phyloP scores from a whole-genome alignment of 345 rosid species.

The Zanthoxylum bungeanum region DNA sequence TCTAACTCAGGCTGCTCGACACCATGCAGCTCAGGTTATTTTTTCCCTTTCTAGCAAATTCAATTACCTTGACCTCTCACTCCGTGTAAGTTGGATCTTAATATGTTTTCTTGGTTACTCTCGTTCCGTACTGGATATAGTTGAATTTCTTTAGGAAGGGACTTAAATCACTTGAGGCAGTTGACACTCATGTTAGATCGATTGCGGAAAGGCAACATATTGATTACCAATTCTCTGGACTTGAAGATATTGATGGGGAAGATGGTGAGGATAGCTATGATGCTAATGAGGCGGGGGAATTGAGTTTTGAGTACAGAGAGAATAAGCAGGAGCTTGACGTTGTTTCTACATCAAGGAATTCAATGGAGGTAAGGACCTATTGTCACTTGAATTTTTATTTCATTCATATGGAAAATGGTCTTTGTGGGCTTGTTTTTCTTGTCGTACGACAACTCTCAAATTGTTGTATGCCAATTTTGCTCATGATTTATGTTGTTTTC shows the following conservation, averaged over 20 bases:
- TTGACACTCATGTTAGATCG: slow-evolving; percentile 61
- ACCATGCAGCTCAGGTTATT: slow-evolving; percentile 95
- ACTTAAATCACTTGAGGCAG: slow-evolving; percentile 76
- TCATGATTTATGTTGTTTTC: background rate
- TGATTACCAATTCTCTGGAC: slow-evolving; percentile 70
- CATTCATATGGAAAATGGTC: slow-evolving; percentile 1
- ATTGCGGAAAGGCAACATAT: slow-evolving; percentile 77
- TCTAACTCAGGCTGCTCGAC: slow-evolving; percentile 92
- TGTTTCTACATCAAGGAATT: slow-evolving; percentile 48
- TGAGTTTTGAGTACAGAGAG: slow-evolving; percentile 74
- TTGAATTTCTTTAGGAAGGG: slow-evolving; percentile 80
- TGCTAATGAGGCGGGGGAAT: slow-evolving; percentile 55
- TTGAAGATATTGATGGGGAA: slow-evolving; percentile 58
- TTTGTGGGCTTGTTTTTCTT: background rate
- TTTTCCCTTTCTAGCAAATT: slow-evolving; percentile 4
- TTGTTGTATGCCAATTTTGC: background rate
- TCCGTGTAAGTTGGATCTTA: slow-evolving; percentile 7
- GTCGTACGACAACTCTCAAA: background rate
- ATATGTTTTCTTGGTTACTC: slow-evolving; percentile 3
- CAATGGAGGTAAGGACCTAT: slow-evolving; percentile 60
- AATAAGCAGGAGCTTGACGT: slow-evolving; percentile 48
- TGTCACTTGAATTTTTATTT: background rate
- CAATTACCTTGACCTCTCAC: background rate
- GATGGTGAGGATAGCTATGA: slow-evolving; percentile 45
- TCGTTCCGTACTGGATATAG: slow-evolving; percentile 40